Conservation (phyloP, 495 filamentous ascomycete species). For the Hypoxylon trugodes region DNA sequence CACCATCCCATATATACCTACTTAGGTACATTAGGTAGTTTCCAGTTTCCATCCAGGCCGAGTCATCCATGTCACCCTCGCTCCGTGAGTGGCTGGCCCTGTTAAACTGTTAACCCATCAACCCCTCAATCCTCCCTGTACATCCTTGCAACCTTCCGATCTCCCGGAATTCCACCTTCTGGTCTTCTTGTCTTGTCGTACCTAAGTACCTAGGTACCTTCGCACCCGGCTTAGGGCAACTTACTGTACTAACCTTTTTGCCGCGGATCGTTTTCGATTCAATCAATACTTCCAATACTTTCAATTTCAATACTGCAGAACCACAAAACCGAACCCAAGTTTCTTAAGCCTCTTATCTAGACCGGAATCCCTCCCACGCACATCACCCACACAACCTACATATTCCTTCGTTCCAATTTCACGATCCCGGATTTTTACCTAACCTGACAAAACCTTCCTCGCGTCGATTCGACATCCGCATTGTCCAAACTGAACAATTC, state of each 20-base stretch:
- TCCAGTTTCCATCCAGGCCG: slow-evolving; percentile 10
- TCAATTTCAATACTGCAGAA: too few relatives aligned
- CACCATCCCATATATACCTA: slow-evolving; percentile 23
- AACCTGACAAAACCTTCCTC: neutral
- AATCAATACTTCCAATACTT: slow-evolving; percentile 9
- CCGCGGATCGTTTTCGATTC: slow-evolving; percentile 42
- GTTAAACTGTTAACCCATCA: slow-evolving; percentile 34
- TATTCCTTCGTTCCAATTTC: slow-evolving; percentile 4
- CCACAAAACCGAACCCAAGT: slow-evolving; percentile 5
- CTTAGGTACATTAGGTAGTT: neutral
- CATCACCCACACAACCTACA: neutral
- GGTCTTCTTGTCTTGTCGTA: too few relatives aligned
- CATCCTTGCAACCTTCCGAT: slow-evolving; percentile 44
- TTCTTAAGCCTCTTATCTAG: slow-evolving; percentile 26
- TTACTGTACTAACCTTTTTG: slow-evolving; percentile 42
- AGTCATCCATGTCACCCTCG: slow-evolving; percentile 35
- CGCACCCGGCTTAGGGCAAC: slow-evolving; percentile 29
- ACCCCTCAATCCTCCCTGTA: slow-evolving; percentile 39
- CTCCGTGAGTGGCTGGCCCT: slow-evolving; percentile 38
- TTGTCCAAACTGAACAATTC: neutral
- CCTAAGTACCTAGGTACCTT: too few relatives aligned
- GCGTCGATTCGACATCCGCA: slow-evolving; percentile 2
- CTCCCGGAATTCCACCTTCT: slow-evolving; percentile 44
- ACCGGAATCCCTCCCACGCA: slow-evolving; percentile 18
- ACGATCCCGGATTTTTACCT: slow-evolving; percentile 12